Evolutionary conservation across 192 early-diverging fungal species (phyloP).

Genomic region (Spizellomyces punctatus): DNA sequence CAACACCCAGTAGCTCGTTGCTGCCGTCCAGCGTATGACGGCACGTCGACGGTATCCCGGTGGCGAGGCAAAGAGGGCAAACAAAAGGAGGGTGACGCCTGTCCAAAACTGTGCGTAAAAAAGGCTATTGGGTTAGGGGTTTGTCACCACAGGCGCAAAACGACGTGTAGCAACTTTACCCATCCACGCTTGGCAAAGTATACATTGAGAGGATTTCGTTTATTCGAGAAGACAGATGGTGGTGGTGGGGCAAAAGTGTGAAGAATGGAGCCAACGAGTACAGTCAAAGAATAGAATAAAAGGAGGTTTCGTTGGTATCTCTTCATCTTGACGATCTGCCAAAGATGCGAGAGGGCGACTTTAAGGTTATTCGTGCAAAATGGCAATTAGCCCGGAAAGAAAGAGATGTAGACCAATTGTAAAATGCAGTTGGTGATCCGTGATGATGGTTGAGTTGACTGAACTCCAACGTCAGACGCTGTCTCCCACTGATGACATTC

Average conservation of each 20-base stretch:
- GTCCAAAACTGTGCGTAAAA: slow-evolving; percentile 64
- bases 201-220: slow-evolving; percentile 75
- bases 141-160: neutral
- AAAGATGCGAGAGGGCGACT: no score
- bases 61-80: slow-evolving; percentile 40
- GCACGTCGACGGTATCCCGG: slow-evolving; percentile 8
- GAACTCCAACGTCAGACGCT: no score
- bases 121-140: neutral
- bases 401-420: no score
- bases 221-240: slow-evolving; percentile 59
- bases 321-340: slow-evolving; percentile 9
- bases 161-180: slow-evolving; percentile 43
- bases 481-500: no score
- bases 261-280: slow-evolving; percentile 31
- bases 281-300: slow-evolving; percentile 32
- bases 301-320: slow-evolving; percentile 23
- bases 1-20: slow-evolving; percentile 82
- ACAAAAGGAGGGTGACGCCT: slow-evolving; percentile 56
- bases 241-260: slow-evolving; percentile 9
- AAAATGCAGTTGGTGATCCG: no score
- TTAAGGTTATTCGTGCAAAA: no score
- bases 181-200: slow-evolving; percentile 84
- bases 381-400: no score
- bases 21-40: slow-evolving; percentile 53
- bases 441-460: no score